Conservation (phyloP, 225 moss, liverwort and hornwort species). For the Straminergon stramineum region DNA sequence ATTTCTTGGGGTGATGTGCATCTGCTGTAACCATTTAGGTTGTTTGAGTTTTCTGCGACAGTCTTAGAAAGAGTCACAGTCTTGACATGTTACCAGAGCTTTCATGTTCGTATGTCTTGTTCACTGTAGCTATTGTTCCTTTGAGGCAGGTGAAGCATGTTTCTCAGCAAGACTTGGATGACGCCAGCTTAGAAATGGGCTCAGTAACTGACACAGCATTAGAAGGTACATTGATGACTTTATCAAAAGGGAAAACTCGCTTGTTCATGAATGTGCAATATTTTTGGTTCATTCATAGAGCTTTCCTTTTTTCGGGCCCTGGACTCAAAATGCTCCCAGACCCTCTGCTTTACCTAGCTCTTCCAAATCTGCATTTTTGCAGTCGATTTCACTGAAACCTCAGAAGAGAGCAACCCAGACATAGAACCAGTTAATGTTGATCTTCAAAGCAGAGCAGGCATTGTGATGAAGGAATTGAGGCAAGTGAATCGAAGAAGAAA, state of each 20-base stretch:
- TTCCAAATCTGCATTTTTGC: conserved; percentile 3
- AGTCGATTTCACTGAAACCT: conserved; percentile 45
- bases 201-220: conserved; percentile 53
- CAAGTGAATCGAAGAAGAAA: conserved; percentile 48
- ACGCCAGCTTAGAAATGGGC: conserved; percentile 67
- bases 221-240: conserved; percentile 38
- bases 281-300: neutral
- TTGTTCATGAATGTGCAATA: neutral
- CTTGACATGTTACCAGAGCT: neutral
- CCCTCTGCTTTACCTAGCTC: neutral
- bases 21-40: neutral
- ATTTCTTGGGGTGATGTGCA: neutral
- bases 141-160: conserved; percentile 34
- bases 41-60: neutral
- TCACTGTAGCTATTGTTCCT: neutral
- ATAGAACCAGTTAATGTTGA: conserved; percentile 53
- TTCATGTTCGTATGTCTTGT: neutral
- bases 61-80: neutral
- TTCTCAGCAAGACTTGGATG: conserved; percentile 73
- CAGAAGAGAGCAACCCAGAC: conserved; percentile 60
- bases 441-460: conserved; percentile 50
- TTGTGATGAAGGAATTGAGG: conserved; percentile 60
- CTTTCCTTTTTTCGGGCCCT: neutral
- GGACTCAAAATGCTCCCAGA: neutral
- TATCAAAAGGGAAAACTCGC: neutral